Conservation (phyloP, 805 yeast species). For the Starmerella geochares region DNA sequence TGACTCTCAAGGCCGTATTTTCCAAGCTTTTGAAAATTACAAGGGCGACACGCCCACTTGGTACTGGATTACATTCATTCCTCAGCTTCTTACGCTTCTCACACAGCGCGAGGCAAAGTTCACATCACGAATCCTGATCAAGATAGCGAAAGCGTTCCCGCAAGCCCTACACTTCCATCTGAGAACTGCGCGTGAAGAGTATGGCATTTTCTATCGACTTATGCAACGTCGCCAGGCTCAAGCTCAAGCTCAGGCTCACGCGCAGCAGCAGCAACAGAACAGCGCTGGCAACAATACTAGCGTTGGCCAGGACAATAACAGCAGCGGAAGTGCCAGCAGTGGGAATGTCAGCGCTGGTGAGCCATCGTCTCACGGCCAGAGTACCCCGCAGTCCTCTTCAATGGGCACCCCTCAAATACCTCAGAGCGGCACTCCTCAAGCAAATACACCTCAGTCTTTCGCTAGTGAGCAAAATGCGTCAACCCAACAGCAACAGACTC, state of each 20-base stretch:
- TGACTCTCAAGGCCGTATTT: slow-evolving; percentile 67
- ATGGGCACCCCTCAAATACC: background rate
- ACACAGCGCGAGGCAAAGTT: slow-evolving; percentile 85
- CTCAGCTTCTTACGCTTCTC: slow-evolving; percentile 79
- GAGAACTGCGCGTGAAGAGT: slow-evolving; percentile 90
- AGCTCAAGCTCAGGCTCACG: background rate
- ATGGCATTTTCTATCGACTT: slow-evolving; percentile 67
- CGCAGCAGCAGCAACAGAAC: background rate
- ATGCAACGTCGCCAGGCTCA: slow-evolving; percentile 8
- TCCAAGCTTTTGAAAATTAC: slow-evolving; percentile 81
- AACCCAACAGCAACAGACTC: background rate
- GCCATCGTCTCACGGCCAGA: background rate
- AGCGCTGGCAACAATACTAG: background rate
- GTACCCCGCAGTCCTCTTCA: background rate
- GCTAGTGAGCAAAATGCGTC: background rate
- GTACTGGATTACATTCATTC: slow-evolving; percentile 98
- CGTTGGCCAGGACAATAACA: background rate
- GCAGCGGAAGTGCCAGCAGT: background rate
- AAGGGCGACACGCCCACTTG: slow-evolving; percentile 96
- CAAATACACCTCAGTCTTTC: background rate
- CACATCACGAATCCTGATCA: slow-evolving; percentile 75
- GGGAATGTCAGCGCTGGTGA: background rate
- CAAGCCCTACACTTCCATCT: slow-evolving; percentile 95
- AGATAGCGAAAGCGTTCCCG: slow-evolving; percentile 93
- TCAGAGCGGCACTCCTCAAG: background rate